phyloP scores from a whole-genome alignment of 2,329 filamentous ascomycete species.

The Monosporascus sp. region DNA sequence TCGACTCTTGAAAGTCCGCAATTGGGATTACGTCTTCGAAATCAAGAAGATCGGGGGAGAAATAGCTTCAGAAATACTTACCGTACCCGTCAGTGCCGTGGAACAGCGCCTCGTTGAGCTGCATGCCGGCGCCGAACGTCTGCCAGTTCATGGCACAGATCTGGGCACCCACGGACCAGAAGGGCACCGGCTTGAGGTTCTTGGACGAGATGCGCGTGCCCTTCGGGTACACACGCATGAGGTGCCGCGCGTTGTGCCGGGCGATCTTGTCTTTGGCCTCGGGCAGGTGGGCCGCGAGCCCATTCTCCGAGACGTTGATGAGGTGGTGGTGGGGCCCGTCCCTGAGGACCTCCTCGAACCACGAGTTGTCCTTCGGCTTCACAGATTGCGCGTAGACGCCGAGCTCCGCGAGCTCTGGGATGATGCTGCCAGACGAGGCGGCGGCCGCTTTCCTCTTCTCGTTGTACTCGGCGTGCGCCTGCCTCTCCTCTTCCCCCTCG shows the following conservation, averaged over 20 bases:
- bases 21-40: too few relatives aligned
- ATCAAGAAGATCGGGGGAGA: too few relatives aligned
- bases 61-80: too few relatives aligned
- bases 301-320: constrained; percentile 61
- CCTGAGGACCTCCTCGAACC: constrained; percentile 48
- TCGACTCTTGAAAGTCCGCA: too few relatives aligned
- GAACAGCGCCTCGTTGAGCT: constrained; percentile 65
- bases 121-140: constrained; percentile 59
- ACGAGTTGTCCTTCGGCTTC: constrained; percentile 61
- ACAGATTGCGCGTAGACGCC: constrained; percentile 67
- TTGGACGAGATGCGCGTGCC: constrained; percentile 62
- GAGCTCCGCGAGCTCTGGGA: constrained; percentile 59
- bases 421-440: constrained; percentile 42
- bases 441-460: constrained; percentile 45
- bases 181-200: constrained; percentile 58
- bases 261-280: constrained; percentile 43
- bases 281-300: constrained; percentile 47
- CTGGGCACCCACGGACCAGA: constrained; percentile 64
- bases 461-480: constrained; percentile 48
- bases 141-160: constrained; percentile 69
- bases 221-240: constrained; percentile 68
- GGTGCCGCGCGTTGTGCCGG: constrained; percentile 55
- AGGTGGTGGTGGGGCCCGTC: constrained; percentile 29
- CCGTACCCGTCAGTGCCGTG: constrained; percentile 57
- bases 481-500: constrained; percentile 37